phyloP scores from a whole-genome alignment of 192 early-diverging fungal species.

The Linderina pennispora region DNA sequence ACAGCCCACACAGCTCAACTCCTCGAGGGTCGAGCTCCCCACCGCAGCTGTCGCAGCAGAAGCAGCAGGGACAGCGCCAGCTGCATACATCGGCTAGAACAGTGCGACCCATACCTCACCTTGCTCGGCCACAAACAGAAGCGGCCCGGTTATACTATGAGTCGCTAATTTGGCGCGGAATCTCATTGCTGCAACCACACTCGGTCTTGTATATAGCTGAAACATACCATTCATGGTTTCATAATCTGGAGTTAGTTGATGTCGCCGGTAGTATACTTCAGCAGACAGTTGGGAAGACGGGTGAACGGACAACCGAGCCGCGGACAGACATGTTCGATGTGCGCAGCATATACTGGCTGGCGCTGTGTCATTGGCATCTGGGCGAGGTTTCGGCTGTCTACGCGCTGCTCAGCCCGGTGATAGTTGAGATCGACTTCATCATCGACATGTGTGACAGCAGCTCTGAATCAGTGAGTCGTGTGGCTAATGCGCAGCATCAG shows the following conservation, averaged over 20 bases:
- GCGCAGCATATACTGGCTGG: constrained; percentile 45
- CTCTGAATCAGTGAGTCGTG: neutral
- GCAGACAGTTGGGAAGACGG: constrained; percentile 7
- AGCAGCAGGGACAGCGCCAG: constrained; percentile 2
- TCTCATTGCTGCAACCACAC: constrained; percentile 31
- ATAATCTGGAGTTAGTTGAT: constrained; percentile 9
- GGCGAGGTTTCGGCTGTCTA: constrained; percentile 34
- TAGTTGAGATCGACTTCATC: constrained; percentile 25
- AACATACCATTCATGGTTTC: constrained; percentile 42
- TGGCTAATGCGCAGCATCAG: no score
- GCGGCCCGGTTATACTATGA: constrained; percentile 26
- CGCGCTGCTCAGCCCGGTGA: constrained; percentile 17
- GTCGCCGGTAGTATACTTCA: constrained; percentile 29
- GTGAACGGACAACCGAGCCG: neutral
- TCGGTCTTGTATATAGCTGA: constrained; percentile 36
- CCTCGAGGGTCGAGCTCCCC: no score
- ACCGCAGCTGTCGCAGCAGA: constrained; percentile 4
- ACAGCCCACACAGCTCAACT: no score
- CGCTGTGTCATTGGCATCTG: constrained; percentile 42
- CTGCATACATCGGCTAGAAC: neutral
- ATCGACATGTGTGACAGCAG: constrained; percentile 11
- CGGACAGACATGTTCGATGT: constrained; percentile 13
- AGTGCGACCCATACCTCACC: neutral
- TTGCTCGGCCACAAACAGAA: constrained; percentile 27
- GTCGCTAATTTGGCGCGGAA: constrained; percentile 31